Evolutionary conservation across 306 rosid species (phyloP).

Genomic region (Vicia villosa): DNA sequence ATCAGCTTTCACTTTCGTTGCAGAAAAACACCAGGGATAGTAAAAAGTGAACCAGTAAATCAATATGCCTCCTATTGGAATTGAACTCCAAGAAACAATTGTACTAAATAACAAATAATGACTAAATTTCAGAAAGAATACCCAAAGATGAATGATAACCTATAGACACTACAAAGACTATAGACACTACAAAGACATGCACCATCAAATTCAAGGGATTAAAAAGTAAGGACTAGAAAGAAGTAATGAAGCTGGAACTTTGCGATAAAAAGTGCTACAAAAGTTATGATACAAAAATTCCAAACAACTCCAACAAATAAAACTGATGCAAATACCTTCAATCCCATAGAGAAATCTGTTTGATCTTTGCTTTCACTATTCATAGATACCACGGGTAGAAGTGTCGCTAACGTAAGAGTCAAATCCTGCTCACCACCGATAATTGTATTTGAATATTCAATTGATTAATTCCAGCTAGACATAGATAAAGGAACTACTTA

Average conservation of each 20-base stretch:
- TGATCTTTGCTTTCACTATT: slow-evolving; percentile 76
- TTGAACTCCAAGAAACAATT: slow-evolving; percentile 31
- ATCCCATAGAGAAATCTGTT: slow-evolving; percentile 76
- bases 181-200: not conserved
- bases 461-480: slow-evolving; percentile 20
- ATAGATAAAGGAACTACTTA: slow-evolving; percentile 25
- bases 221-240: slow-evolving; percentile 8
- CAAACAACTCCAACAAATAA: slow-evolving; percentile 34
- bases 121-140: slow-evolving; percentile 23
- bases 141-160: slow-evolving; percentile 16
- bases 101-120: slow-evolving; percentile 18
- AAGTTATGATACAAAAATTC: slow-evolving; percentile 14
- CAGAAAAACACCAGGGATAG: slow-evolving; percentile 10
- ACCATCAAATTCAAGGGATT: slow-evolving; percentile 35
- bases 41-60: not conserved
- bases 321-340: slow-evolving; percentile 60
- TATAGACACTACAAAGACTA: not conserved
- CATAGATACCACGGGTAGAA: slow-evolving; percentile 75
- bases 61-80: slow-evolving; percentile 30
- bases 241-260: slow-evolving; percentile 21
- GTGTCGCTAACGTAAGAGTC: slow-evolving; percentile 68
- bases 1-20: slow-evolving; percentile 2
- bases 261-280: slow-evolving; percentile 20
- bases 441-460: slow-evolving; percentile 14
- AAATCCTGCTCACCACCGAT: slow-evolving; percentile 66